A percentile compares a stretch with the other conserved stretches of the same genome.
Evolutionary conservation across 768 basidiomycete species (phyloP).

Genomic region (Amanita polypyramis): DNA sequence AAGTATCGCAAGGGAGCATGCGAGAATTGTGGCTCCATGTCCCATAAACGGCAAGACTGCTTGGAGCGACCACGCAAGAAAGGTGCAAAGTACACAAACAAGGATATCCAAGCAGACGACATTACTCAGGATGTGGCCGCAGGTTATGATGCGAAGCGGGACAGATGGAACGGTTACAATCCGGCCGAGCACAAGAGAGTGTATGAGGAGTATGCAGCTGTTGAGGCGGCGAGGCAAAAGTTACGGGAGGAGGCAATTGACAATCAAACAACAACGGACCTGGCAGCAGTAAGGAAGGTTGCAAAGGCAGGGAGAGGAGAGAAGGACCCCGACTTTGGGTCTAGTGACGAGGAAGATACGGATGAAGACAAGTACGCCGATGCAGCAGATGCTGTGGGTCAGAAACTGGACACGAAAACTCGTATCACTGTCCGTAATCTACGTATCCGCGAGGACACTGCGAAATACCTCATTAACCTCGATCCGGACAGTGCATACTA

Average conservation of each 20-base stretch:
- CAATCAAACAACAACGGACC: slow-evolving; percentile 88
- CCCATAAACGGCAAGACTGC: slow-evolving; percentile 86
- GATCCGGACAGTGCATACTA: slow-evolving; percentile 96
- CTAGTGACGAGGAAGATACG: slow-evolving; percentile 89
- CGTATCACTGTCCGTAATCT: slow-evolving; percentile 97
- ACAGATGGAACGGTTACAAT: slow-evolving; percentile 98
- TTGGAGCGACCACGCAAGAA: slow-evolving; percentile 94
- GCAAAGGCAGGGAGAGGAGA: slow-evolving; percentile 80
- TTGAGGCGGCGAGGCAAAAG: slow-evolving; percentile 86
- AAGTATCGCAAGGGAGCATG: slow-evolving; percentile 98
- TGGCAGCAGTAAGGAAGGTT: slow-evolving; percentile 88
- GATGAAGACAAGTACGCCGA: slow-evolving; percentile 99
- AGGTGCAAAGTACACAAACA: slow-evolving; percentile 88
- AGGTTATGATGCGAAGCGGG: slow-evolving; percentile 90
- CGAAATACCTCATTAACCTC: slow-evolving; percentile 95
- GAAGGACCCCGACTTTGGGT: slow-evolving; percentile 87
- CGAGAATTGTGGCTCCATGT: slow-evolving; percentile 97
- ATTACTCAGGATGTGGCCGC: slow-evolving; percentile 66
- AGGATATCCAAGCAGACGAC: slow-evolving; percentile 87
- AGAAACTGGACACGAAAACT: slow-evolving; percentile 96
- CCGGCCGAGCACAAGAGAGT: slow-evolving; percentile 75
- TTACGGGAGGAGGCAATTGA: slow-evolving; percentile 95
- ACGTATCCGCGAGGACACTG: slow-evolving; percentile 97
- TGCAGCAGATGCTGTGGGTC: slow-evolving; percentile 93
- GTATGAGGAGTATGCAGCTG: slow-evolving; percentile 89